These are phyloP conservation scores for Lippia alba DNA, from an alignment of 305 asterid genomes.

Conservation along the genomic window DNA sequence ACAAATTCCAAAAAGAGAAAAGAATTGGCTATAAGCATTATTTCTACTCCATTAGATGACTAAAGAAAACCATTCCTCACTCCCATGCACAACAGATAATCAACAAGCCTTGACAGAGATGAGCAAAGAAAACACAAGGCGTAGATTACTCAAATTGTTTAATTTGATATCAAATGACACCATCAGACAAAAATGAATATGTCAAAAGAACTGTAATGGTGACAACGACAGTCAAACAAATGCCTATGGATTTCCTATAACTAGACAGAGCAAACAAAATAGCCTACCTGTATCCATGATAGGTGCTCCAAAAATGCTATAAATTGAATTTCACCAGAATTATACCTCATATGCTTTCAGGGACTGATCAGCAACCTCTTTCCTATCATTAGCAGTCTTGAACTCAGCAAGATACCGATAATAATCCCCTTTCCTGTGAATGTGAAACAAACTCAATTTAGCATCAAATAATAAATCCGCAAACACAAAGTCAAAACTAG, in stretches of 20 bases:
- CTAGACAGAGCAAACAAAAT: not conserved
- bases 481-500: slow-evolving; percentile 1
- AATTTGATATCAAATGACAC: not conserved
- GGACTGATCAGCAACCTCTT: slow-evolving; percentile 86
- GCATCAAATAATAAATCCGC: slow-evolving; percentile 2
- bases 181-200: not conserved
- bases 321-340: not conserved
- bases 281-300: not conserved
- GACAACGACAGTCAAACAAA: not conserved
- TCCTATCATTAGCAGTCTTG: slow-evolving; percentile 73
- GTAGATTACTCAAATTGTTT: not conserved
- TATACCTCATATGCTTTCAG: slow-evolving; percentile 90
- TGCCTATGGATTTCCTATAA: not conserved
- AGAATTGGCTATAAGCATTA: too few species aligned
- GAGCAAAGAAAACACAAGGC: too few species aligned
- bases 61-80: not conserved
- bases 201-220: not conserved
- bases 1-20: too few species aligned
- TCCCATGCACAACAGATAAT: too few species aligned
- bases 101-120: too few species aligned
- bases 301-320: not conserved
- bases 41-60: too few species aligned
- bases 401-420: slow-evolving; percentile 84
- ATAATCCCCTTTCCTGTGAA: slow-evolving; percentile 90
- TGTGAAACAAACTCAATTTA: slow-evolving; percentile 23